Percentiles rank a stretch among this genome's conserved stretches.
These are phyloP conservation scores for Tuber melanosporum DNA, from an alignment of 495 filamentous ascomycete species.

Conservation along the genomic window DNA sequence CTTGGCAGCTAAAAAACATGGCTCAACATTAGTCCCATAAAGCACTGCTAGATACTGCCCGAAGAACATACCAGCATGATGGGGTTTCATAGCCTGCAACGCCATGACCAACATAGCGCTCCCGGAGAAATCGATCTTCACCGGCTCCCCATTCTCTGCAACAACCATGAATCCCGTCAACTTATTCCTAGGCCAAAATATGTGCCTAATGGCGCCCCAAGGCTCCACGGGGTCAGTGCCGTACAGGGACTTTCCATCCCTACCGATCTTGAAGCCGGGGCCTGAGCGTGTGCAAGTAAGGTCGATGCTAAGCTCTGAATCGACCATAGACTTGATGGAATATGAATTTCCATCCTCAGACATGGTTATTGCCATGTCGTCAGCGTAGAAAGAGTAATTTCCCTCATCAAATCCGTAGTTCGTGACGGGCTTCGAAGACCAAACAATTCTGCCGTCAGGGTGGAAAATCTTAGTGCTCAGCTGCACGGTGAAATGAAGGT, in stretches of 20 bases:
- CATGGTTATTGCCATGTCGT: slow-evolving; percentile 71
- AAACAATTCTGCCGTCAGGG: slow-evolving; percentile 64
- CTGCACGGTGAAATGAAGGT: slow-evolving; percentile 81
- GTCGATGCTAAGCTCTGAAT: slow-evolving; percentile 70
- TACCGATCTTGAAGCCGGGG: slow-evolving; percentile 80
- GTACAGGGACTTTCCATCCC: slow-evolving; percentile 74
- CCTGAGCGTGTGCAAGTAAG: slow-evolving; percentile 66
- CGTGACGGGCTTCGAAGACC: slow-evolving; percentile 68
- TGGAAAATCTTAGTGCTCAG: slow-evolving; percentile 90
- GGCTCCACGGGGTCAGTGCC: slow-evolving; percentile 77
- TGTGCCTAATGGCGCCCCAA: slow-evolving; percentile 87
- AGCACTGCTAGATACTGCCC: slow-evolving; percentile 6
- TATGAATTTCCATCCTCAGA: slow-evolving; percentile 76
- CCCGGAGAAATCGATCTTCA: slow-evolving; percentile 72
- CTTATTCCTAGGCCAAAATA: slow-evolving; percentile 82
- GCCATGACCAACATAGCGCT: slow-evolving; percentile 70
- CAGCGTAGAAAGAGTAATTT: slow-evolving; percentile 73
- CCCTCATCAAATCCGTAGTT: slow-evolving; percentile 79
- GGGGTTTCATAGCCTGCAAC: slow-evolving; percentile 97
- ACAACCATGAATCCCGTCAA: slow-evolving; percentile 79
- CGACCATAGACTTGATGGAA: slow-evolving; percentile 76
- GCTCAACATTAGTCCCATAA: not conserved
- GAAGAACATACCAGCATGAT: slow-evolving; percentile 66
- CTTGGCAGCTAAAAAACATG: slow-evolving; percentile 55
- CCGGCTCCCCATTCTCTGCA: slow-evolving; percentile 52